Percentiles rank a stretch among this genome's conserved stretches.
Evolutionary conservation across 2,329 filamentous ascomycete genomes (phyloP).

Genomic region (Colletotrichum sp.): DNA sequence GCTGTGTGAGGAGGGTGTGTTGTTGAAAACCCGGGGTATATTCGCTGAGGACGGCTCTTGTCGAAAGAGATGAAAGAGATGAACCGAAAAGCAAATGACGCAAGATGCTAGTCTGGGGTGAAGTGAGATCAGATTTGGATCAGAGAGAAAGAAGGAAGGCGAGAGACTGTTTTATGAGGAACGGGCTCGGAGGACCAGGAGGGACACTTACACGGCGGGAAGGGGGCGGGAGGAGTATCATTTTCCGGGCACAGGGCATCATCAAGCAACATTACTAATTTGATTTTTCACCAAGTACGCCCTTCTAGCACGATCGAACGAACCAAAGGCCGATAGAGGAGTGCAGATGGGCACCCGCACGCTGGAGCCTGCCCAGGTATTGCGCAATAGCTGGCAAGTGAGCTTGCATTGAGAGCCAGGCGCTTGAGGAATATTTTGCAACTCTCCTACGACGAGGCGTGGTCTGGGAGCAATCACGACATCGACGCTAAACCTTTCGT

Average conservation of each 20-base stretch:
- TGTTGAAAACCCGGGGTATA: constrained; percentile 18
- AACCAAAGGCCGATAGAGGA: constrained; percentile 9
- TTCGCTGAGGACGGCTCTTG: constrained; percentile 1
- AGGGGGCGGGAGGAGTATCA: constrained; percentile 13
- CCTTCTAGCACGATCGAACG: constrained; percentile 7
- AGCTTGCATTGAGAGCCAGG: constrained; percentile 1
- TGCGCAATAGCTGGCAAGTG: constrained; percentile 36
- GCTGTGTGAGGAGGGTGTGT: background rate
- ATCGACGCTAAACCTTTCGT: constrained; percentile 57
- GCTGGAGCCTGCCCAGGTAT: constrained; percentile 24
- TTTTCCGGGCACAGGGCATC: constrained; percentile 15
- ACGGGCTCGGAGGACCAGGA: background rate
- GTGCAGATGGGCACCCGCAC: background rate
- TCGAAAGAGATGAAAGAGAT: constrained; percentile 5
- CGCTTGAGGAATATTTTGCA: constrained; percentile 14
- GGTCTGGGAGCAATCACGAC: constrained; percentile 52
- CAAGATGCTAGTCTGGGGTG: constrained; percentile 10
- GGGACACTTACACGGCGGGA: constrained; percentile 15
- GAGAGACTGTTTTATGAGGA: constrained; percentile 21
- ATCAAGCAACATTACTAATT: constrained; percentile 25
- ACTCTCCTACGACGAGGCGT: constrained; percentile 7
- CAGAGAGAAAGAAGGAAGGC: background rate
- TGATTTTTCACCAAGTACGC: background rate
- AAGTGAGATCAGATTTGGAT: background rate
- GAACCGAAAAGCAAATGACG: constrained; percentile 16